These are phyloP conservation scores for Phytopythium sindhum DNA, from an alignment of 352 stramenopile species.

Conservation along the genomic window DNA sequence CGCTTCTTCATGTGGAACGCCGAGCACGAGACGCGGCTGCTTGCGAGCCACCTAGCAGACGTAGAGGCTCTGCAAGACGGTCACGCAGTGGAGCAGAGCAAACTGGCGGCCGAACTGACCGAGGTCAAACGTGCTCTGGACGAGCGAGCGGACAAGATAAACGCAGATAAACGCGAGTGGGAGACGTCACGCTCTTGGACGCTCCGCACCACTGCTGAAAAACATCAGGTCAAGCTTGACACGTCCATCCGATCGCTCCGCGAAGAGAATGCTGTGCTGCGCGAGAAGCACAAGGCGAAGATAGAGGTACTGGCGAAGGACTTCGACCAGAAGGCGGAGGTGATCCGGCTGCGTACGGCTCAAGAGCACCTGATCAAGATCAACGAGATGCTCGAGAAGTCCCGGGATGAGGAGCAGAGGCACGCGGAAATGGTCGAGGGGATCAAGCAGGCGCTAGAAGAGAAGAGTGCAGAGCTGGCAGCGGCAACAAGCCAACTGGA, in stretches of 20 bases:
- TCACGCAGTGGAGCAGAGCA: background rate
- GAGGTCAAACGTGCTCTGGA: slow-evolving; percentile 7
- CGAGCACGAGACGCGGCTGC: slow-evolving; percentile 3
- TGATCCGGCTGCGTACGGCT: slow-evolving; percentile 14
- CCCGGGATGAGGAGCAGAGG: slow-evolving; percentile 11
- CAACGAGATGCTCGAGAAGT: slow-evolving; percentile 21
- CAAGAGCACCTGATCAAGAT: slow-evolving; percentile 21
- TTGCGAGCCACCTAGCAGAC: background rate
- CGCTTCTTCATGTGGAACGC: slow-evolving; percentile 9
- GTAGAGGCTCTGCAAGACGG: slow-evolving; percentile 2
- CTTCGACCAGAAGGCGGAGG: slow-evolving; percentile 16
- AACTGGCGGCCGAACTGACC: background rate
- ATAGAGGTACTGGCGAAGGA: slow-evolving; percentile 8
- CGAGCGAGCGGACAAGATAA: background rate
- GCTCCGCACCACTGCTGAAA: background rate
- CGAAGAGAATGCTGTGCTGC: background rate
- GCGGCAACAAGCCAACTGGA: slow-evolving; percentile 1
- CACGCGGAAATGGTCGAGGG: slow-evolving; percentile 8
- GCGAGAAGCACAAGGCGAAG: slow-evolving; percentile 2
- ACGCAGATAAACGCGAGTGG: slow-evolving; percentile 1
- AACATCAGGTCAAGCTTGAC: slow-evolving; percentile 2
- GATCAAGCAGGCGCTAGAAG: slow-evolving; percentile 10
- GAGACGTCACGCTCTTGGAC: background rate
- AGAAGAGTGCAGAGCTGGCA: slow-evolving; percentile 8
- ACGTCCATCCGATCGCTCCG: background rate